A percentile compares a stretch with the other conserved stretches of the same genome.
phyloP scores from a whole-genome alignment of 2,329 filamentous ascomycete genomes.

The Aureobasidium sp. region DNA sequence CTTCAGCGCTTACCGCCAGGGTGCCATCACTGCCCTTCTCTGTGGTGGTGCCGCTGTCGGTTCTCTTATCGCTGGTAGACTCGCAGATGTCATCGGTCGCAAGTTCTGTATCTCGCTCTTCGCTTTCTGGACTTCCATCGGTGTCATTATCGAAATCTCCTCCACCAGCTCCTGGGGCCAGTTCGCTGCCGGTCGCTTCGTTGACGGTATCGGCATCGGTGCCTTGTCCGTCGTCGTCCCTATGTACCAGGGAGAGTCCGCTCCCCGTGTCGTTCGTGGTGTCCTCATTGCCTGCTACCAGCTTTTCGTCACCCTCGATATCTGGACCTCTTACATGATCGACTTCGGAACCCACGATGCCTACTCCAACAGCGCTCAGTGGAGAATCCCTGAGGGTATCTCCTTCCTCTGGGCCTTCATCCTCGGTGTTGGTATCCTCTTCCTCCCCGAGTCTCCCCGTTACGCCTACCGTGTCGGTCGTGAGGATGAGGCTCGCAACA shows the following conservation, averaged over 20 bases:
- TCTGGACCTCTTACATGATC: constrained; percentile 27
- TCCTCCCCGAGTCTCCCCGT: constrained; percentile 25
- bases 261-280: constrained; percentile 54
- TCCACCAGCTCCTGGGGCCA: constrained; percentile 33
- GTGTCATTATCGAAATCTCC: constrained; percentile 36
- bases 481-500: constrained; percentile 23
- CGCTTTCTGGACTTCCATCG: constrained; percentile 35
- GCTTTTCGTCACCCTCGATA: constrained; percentile 38
- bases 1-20: constrained; percentile 27
- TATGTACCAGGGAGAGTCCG: constrained; percentile 58
- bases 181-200: constrained; percentile 38
- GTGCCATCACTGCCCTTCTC: constrained; percentile 36
- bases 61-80: constrained; percentile 34
- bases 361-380: constrained; percentile 17
- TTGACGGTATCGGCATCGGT: constrained; percentile 36
- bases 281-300: constrained; percentile 47
- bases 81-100: constrained; percentile 45
- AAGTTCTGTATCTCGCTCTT: constrained; percentile 39
- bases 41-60: constrained; percentile 35
- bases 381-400: constrained; percentile 25
- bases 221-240: constrained; percentile 50
- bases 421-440: constrained; percentile 25
- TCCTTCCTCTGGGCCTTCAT: constrained; percentile 25
- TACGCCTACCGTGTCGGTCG: constrained; percentile 24
- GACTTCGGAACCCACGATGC: constrained; percentile 21